Base-by-base conservation (phyloP, 352 stramenopile species). In the Pythium diclinum region DNA sequence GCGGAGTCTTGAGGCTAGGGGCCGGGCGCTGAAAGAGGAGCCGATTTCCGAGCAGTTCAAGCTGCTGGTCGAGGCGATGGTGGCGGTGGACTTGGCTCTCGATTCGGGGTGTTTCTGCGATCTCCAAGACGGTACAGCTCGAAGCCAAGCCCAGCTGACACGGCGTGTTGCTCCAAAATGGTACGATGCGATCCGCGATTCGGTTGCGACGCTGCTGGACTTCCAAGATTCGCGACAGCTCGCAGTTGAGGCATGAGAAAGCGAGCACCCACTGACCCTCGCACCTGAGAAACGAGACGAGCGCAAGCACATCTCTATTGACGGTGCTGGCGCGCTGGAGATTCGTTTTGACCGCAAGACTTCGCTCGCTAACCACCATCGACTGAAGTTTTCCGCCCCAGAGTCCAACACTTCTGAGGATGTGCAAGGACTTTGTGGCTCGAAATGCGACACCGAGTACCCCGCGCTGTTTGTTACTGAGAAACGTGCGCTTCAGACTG, bases 311-410 rank as follows among this genome's bases (percentile, higher is more conserved):
- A 66, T 91, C 23, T 52, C 59, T 4, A 73, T 91, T 17, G 56
- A 68, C n/a, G 76, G 74, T n/a, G 84, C 84, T 19, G 44, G 84
- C 10, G 82, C 80, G 21, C 61, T 93, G 19, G 85, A 93, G 59
- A 77, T 93, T 32, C 76, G 75, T 19, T 86, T 93, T 60, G 85
- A 93, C 64, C 72, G 69, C 13, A 72, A 65, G 1, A 89, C 79
- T 6, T 75, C 73, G 25, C 23, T 17, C 91, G 14, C 40, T 55
- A 57, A 75, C 48, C 59, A 16, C 1, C 61, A 67, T 47, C 44
- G 33, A 4, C 30, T 73, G 11, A 32, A 49, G 8, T 69, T 69
- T 36, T 33, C 21, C 63, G 17, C 16, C 21, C 5, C 4, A 16
- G 11, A 28, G 25, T 28, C 25, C 25, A 3, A 28, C 25, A 28